Base-by-base conservation (phyloP, 129 eudicot species). In the Lactuca saligna region DNA sequence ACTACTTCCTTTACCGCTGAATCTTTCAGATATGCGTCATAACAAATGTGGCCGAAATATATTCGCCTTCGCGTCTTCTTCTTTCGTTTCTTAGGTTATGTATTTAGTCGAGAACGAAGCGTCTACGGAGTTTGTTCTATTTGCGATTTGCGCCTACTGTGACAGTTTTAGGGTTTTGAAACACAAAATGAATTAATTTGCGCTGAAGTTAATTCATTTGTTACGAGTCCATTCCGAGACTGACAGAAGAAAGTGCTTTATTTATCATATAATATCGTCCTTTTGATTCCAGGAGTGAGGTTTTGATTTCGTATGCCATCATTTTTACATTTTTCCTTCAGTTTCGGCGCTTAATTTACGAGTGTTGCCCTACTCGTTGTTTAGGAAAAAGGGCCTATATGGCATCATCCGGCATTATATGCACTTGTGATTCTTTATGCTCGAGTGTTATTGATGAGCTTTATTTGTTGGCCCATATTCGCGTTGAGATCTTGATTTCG, bases 161-260 rank as follows among this genome's bases (percentile, higher is more conserved):
- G 68, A 39, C 16, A 3, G 69, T 49, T 49, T 51, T 72, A 61
- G 77, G 77, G 69, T 61, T 71, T 72, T 72, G 69, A 53, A 72
- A 50, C 61, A 37, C 39, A 13, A 3, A 70, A 10, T 51, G 62
- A 17, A 17, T 61, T 50, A 25, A 54, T 37, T 35, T 61, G 50
- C 50, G 11, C 13, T 16, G 34, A 61, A 13, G 56, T 48, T 60
- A 29, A 59, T 59, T 33, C 5, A 37, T 71, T 14, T 60, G 51
- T 8, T 53, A 0, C 33, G 17, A 62, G 59, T 51, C 31, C 62
- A 48, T 49, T 11, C 17, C 5, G 68, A 48, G 68, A 35, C 69
- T 72, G 76, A 61, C 54, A 4, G 51, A 3, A 39, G 32, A 61
- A 50, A 8, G 69, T 72, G 39, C n/a, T 51, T 61, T 60, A 9